A percentile compares a stretch with the other conserved stretches of the same genome.
Evolutionary conservation across 371 early-diverging fungal genomes (phyloP).

Genomic region (Syncephalastrum contaminatum): DNA sequence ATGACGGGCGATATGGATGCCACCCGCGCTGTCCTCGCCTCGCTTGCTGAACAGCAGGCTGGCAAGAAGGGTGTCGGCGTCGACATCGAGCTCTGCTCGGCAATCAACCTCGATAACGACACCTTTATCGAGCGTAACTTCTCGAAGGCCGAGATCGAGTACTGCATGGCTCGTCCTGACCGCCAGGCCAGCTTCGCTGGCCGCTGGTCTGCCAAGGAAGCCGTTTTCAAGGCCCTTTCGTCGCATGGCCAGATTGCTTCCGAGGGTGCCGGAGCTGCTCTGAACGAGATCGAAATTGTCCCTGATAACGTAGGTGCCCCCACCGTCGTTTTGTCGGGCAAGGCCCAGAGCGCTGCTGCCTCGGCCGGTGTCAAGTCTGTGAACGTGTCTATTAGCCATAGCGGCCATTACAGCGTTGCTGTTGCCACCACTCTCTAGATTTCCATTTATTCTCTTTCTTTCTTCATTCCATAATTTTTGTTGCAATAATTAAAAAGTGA

Average conservation of each 20-base stretch:
- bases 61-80: conserved; percentile 82
- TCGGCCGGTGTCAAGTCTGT: conserved; percentile 74
- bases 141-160: conserved; percentile 74
- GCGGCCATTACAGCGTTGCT: conserved; percentile 91
- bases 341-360: conserved; percentile 71
- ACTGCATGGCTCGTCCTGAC: conserved; percentile 78
- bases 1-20: conserved; percentile 54
- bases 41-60: conserved; percentile 54
- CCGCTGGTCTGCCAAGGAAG: conserved; percentile 96
- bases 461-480: not conserved
- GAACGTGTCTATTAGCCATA: conserved; percentile 93
- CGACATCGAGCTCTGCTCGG: conserved; percentile 87
- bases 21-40: conserved; percentile 63
- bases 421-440: conserved; percentile 67
- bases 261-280: conserved; percentile 84
- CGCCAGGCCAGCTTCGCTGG: conserved; percentile 90
- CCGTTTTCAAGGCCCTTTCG: conserved; percentile 92
- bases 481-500: no score
- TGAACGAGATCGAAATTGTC: conserved; percentile 88
- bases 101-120: conserved; percentile 79
- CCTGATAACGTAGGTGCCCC: conserved; percentile 81
- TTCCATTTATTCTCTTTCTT: conserved; percentile 11
- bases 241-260: conserved; percentile 72
- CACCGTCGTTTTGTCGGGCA: conserved; percentile 81
- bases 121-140: conserved; percentile 93